Evolutionary conservation across 2,329 filamentous ascomycete species (phyloP).

Genomic region (Exophiala mesophila): DNA sequence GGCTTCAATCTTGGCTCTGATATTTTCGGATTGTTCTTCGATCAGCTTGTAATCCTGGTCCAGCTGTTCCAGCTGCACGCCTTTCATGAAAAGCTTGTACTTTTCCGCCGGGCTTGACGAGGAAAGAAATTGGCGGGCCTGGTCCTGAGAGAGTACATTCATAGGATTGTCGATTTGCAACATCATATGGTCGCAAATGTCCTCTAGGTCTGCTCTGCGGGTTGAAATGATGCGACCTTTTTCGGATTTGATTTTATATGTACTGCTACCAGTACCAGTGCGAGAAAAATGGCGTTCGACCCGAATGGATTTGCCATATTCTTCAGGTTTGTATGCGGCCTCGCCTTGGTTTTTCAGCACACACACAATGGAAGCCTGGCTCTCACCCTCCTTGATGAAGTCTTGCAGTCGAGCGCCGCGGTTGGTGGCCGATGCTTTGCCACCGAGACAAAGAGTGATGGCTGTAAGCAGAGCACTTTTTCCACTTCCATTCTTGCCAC

Average conservation of each 20-base stretch:
- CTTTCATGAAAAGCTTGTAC: constrained; percentile 94
- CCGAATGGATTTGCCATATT: constrained; percentile 79
- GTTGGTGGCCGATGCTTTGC: constrained; percentile 88
- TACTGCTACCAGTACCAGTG: constrained; percentile 55
- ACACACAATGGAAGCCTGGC: constrained; percentile 69
- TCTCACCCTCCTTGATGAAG: constrained; percentile 83
- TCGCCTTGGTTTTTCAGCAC: constrained; percentile 86
- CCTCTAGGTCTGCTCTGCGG: constrained; percentile 81
- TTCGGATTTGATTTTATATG: constrained; percentile 80
- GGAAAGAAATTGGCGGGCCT: constrained; percentile 88
- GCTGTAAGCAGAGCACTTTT: constrained; percentile 95
- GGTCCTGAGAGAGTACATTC: constrained; percentile 92
- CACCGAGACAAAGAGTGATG: constrained; percentile 88
- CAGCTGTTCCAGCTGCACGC: constrained; percentile 86
- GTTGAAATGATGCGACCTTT: constrained; percentile 65
- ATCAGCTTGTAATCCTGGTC: constrained; percentile 87
- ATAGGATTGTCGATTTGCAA: constrained; percentile 95
- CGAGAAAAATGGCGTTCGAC: constrained; percentile 86
- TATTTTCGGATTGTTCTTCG: constrained; percentile 70
- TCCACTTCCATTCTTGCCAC: constrained; percentile 94
- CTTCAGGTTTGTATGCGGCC: constrained; percentile 74
- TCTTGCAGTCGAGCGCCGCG: constrained; percentile 83
- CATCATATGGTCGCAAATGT: constrained; percentile 88
- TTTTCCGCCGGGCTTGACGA: constrained; percentile 76
- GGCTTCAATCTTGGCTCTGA: constrained; percentile 57